Percentiles rank a stretch among this genome's conserved stretches.
Evolutionary conservation across 768 basidiomycete genomes (phyloP).

Genomic region (Suillus sp.): DNA sequence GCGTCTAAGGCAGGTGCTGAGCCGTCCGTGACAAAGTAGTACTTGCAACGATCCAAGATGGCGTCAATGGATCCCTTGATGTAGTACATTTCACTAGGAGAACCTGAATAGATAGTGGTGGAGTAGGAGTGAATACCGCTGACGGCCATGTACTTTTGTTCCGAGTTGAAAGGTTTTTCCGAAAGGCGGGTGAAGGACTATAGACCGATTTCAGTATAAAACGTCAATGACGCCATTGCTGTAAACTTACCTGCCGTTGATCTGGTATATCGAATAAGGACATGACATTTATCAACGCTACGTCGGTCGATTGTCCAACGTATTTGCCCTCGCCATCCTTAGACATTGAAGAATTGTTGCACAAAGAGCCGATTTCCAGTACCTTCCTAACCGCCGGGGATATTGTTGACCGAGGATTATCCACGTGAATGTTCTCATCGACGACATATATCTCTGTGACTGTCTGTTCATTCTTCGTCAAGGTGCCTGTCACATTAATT

Average conservation of each 20-base stretch:
- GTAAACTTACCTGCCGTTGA: conserved; percentile 60
- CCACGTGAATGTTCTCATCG: conserved; percentile 75
- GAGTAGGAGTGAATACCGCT: conserved; percentile 61
- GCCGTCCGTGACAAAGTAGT: conserved; percentile 88
- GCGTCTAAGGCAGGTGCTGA: conserved; percentile 81
- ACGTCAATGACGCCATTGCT: not conserved
- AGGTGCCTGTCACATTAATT: conserved; percentile 55
- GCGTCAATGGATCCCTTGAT: conserved; percentile 92
- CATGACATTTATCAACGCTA: conserved; percentile 84
- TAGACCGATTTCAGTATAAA: conserved; percentile 10
- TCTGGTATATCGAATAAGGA: conserved; percentile 67
- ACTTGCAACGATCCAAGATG: conserved; percentile 82
- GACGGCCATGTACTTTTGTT: conserved; percentile 92
- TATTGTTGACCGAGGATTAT: conserved; percentile 45
- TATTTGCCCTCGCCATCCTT: conserved; percentile 70
- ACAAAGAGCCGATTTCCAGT: conserved; percentile 81
- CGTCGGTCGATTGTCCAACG: conserved; percentile 92
- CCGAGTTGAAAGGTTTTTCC: conserved; percentile 91
- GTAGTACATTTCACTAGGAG: conserved; percentile 76
- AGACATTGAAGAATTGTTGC: conserved; percentile 78
- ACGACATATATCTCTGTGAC: conserved; percentile 87
- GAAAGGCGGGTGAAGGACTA: conserved; percentile 71
- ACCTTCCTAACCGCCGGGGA: conserved; percentile 74
- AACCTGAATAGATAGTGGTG: conserved; percentile 30
- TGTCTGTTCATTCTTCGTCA: conserved; percentile 96